These are phyloP conservation scores for Dioscorea zingiberensis DNA, from an alignment of 106 monocot species.

Conservation along the genomic window DNA sequence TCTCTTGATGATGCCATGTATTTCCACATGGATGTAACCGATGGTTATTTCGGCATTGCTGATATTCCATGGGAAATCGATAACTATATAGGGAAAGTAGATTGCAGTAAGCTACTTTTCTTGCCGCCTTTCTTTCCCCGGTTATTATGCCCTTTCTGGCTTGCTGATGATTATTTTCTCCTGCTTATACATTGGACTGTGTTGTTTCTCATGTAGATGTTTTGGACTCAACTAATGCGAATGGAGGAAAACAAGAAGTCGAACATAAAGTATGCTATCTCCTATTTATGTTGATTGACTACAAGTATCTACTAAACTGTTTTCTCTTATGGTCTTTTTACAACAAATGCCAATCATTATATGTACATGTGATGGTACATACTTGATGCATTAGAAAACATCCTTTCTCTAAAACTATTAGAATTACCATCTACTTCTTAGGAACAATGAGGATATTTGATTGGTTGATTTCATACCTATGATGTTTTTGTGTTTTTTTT, in stretches of 20 bases:
- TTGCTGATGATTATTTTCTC: neutral
- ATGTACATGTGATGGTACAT: neutral
- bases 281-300: neutral
- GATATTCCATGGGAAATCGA: conserved; percentile 7
- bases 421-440: too few species aligned
- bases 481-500: too few species aligned
- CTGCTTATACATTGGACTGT: neutral
- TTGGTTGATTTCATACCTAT: too few species aligned
- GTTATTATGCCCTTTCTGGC: neutral
- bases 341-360: neutral
- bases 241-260: neutral
- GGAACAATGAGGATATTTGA: too few species aligned
- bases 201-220: neutral
- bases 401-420: too few species aligned
- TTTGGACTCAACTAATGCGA: too few species aligned
- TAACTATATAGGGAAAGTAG: neutral
- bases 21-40: neutral
- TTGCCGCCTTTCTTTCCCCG: neutral
- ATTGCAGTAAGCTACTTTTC: conserved; percentile 6
- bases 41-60: conserved; percentile 2
- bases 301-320: neutral
- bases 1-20: conserved; percentile 5
- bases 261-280: neutral
- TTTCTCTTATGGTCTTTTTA: neutral
- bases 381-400: too few species aligned